Evolutionary conservation across 345 rosid genomes (phyloP), one percentile per base, ranked within the genome.

Genomic region (Iberis pinnata): DNA sequence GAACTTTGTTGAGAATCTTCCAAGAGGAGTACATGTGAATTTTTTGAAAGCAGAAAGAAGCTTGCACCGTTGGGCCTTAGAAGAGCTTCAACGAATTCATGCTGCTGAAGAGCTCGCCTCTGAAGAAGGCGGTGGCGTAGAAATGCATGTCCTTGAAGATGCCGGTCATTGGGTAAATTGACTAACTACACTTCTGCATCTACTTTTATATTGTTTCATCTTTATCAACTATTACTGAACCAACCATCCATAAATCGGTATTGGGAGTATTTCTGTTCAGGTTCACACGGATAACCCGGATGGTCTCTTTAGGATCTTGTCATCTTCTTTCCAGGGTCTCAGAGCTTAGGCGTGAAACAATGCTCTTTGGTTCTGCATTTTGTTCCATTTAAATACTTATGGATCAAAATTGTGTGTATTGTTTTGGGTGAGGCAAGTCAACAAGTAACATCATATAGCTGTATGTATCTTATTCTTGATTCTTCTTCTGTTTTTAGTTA

Each of bases 111-210:
- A 78, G 80, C 59, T 77, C n/a, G 92, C 96, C 43, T 65, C 80
- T 42, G 95, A 87, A 14, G 88, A 83, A 57, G 98, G 96, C 7
- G 89, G 89, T 10, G 95, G 95, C 37, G 92, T 82, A 31, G 87
- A 87, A 68, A 87, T 90, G 95, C 96, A 90, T 64, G 98, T 87
- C 65, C 86, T 90, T 19, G 98, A 87, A 78, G 96, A 87, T 45
- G 98, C 95, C 5, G 96, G 98, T 9, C 95, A 90, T 55, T 90
- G 95, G 98, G 96, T 90, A 80, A 58, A 50, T 69, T 57, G 15
- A 7, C 49, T 16, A 27, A 16, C 38, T 16, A 40, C 8, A 37
- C 17, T 3, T 18, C 5, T 18, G 33, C 9, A n/a, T n/a, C n/a
- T 40, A 14, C 35, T 61, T 27, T n/a, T 58, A 38, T 68, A 18